Evolutionary conservation across 306 rosid species (phyloP).

Genomic region (Glycine tomentella): DNA sequence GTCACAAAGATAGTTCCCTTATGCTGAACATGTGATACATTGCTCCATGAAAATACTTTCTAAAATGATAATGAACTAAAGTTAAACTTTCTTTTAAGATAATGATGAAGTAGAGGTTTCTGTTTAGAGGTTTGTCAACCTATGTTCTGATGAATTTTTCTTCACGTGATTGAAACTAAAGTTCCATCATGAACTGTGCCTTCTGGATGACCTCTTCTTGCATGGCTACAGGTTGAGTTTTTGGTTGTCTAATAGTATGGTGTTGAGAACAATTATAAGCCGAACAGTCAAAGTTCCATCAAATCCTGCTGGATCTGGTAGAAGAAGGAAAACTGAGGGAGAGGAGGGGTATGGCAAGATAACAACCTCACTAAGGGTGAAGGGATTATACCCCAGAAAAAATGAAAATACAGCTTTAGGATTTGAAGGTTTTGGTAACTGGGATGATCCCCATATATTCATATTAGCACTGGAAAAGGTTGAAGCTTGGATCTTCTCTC

Average conservation of each 20-base stretch:
- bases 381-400: constrained; percentile 53
- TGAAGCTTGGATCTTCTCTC: constrained; percentile 89
- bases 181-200: constrained; percentile 22
- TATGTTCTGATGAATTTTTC: constrained; percentile 30
- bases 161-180: background rate
- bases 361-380: constrained; percentile 59
- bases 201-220: constrained; percentile 36
- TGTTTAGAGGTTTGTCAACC: background rate
- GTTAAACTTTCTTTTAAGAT: background rate
- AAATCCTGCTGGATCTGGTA: constrained; percentile 50
- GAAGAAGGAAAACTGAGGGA: constrained; percentile 54
- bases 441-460: constrained; percentile 66
- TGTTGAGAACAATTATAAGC: constrained; percentile 71
- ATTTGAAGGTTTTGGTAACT: constrained; percentile 58
- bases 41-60: background rate
- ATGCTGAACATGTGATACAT: constrained; percentile 17
- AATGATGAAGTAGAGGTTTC: constrained; percentile 31
- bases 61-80: constrained; percentile 11
- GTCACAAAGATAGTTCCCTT: background rate
- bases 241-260: constrained; percentile 77
- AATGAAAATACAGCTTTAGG: constrained; percentile 49
- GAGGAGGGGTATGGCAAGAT: constrained; percentile 48
- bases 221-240: constrained; percentile 70
- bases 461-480: constrained; percentile 70
- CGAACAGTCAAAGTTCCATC: constrained; percentile 51